These are phyloP conservation scores for Nannizziopsis arthrosporioides DNA, from an alignment of 2,329 filamentous ascomycete species.

Conservation along the genomic window DNA sequence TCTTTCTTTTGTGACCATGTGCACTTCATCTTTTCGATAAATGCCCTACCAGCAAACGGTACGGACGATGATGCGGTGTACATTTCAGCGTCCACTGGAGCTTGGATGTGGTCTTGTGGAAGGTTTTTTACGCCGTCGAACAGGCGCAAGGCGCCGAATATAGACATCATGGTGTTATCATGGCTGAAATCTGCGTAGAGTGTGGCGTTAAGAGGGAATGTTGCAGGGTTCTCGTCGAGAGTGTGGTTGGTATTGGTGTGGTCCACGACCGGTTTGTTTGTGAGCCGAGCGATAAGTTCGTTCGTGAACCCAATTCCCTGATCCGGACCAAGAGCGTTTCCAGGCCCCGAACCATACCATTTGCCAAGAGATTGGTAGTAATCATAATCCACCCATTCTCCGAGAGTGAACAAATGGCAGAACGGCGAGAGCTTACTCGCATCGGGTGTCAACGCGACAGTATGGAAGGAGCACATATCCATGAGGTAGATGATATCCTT, in stretches of 20 bases:
- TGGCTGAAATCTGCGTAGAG: constrained; percentile 88
- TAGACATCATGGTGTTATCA: constrained; percentile 72
- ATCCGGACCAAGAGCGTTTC: constrained; percentile 66
- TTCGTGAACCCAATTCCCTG: constrained; percentile 82
- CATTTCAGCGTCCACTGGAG: constrained; percentile 47
- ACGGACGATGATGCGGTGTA: constrained; percentile 70
- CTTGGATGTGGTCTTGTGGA: constrained; percentile 38
- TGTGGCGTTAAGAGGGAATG: constrained; percentile 58
- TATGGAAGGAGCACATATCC: constrained; percentile 80
- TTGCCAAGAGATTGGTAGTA: constrained; percentile 72
- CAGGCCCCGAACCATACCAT: constrained; percentile 69
- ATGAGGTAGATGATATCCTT: constrained; percentile 60
- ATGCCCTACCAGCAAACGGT: constrained; percentile 68
- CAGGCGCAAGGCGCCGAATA: constrained; percentile 65
- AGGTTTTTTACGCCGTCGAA: constrained; percentile 55
- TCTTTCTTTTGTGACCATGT: constrained; percentile 20
- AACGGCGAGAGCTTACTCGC: constrained; percentile 53
- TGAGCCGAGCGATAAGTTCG: constrained; percentile 74
- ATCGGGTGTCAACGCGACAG: constrained; percentile 48
- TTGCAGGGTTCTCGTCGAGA: constrained; percentile 52
- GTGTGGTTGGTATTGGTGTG: constrained; percentile 66
- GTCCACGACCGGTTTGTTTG: constrained; percentile 55
- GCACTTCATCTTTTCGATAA: constrained; percentile 80
- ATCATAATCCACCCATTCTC: constrained; percentile 68
- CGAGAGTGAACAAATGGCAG: constrained; percentile 59